Evolutionary conservation across 23 red algal species (phyloP), one percentile per base, ranked within the genome.

Genomic region (Gracilaria gracilis): DNA sequence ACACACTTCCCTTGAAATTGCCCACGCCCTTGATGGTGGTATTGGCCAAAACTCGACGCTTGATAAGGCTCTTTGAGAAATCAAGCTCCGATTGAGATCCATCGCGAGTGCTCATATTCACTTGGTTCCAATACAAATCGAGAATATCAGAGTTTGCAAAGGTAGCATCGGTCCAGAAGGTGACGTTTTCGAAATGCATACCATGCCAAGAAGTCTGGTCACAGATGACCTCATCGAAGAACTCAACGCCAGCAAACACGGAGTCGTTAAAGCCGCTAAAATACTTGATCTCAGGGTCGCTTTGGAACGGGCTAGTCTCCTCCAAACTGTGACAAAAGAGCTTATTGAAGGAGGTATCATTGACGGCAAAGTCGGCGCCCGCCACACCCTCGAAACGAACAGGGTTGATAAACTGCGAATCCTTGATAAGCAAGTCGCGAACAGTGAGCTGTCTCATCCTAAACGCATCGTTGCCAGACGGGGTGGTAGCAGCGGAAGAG

Each of bases 201-300:
- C 87, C 87, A 46, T 71, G 62, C 87, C 87, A 91, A 32, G 87
- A 57, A 34, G 87, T 91, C 24, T 50, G 40, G 29, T 91, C 76
- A 53, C 87, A 91, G 20, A 55, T 14, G 20, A 91, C 28, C 8
- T 91, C 31, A 55, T 91, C 87, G 15, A 51, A 46, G 48, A 91
- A 91, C 0, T 65, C 59, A 25, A 91, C 87, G 27, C 74, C 51
- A 11, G 72, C 51, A 35, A 91, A 91, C 14, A 61, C 24, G 36
- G 87, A 80, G 76, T 91, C 87, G 65, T 91, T 91, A 59, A 91
- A 91, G 28, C 64, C 53, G 49, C 87, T 74, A 17, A 58, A 37
- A 11, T 81, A 42, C 29, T 48, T 67, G 29, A 74, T 57, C 75
- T 80, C 54, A 28, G 72, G 72, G 31, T 77, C 23, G 20, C 72